phyloP scores from a whole-genome alignment of 192 early-diverging fungal genomes.

The Pecoramyces ruminantium region DNA sequence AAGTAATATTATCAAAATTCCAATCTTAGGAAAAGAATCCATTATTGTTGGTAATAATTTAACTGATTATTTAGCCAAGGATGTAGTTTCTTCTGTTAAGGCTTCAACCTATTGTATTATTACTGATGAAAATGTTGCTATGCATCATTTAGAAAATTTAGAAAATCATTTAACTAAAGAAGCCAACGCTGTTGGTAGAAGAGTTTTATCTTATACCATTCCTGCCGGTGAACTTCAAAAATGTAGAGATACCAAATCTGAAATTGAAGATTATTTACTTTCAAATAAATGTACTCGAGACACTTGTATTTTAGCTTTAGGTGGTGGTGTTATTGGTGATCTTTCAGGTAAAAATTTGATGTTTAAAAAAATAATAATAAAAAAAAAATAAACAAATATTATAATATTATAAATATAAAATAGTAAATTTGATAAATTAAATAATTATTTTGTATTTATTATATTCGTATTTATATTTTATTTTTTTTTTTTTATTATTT shows the following conservation, averaged over 20 bases:
- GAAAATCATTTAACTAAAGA: constrained; percentile 27
- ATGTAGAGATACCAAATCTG: constrained; percentile 67
- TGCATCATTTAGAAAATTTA: constrained; percentile 50
- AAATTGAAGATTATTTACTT: constrained; percentile 86
- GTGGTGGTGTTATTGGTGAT: constrained; percentile 95
- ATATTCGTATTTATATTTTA: too few species aligned
- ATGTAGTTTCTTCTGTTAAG: constrained; percentile 47
- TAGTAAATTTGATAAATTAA: too few species aligned
- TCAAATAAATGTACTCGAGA: constrained; percentile 72
- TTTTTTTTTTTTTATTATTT: too few species aligned
- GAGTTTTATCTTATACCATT: constrained; percentile 55
- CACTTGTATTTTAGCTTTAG: constrained; percentile 78
- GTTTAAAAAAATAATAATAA: too few species aligned
- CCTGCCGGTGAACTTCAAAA: constrained; percentile 80
- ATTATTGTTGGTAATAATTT: constrained; percentile 76
- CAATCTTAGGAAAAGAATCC: constrained; percentile 74
- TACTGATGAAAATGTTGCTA: constrained; percentile 71
- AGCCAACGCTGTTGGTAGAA: constrained; percentile 2
- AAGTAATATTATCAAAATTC: not conserved
- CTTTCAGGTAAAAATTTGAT: constrained; percentile 41
- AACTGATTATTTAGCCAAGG: constrained; percentile 47
- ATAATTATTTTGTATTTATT: too few species aligned
- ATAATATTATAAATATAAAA: too few species aligned
- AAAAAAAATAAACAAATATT: too few species aligned
- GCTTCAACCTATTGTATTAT: constrained; percentile 71